Conservation (phyloP, 208 protist genomes). For the Acanthamoeba quina region DNA sequence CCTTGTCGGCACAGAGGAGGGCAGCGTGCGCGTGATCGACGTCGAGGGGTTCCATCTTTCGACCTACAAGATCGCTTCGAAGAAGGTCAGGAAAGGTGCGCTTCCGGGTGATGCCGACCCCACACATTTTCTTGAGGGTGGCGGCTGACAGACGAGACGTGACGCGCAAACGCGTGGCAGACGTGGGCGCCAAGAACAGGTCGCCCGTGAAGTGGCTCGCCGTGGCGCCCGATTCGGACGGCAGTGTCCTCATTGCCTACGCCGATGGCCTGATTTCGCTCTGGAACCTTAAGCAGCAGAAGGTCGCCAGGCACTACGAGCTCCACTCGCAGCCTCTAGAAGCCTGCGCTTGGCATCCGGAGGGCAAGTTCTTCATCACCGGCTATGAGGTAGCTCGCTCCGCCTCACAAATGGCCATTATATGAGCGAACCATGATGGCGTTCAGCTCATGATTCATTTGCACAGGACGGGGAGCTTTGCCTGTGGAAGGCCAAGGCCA, state of each 20-base stretch:
- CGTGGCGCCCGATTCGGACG: constrained; percentile 16
- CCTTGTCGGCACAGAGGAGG: constrained; percentile 19
- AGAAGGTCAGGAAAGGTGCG: constrained; percentile 15
- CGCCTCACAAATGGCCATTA: neutral
- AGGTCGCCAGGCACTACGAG: constrained; percentile 15
- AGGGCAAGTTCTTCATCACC: constrained; percentile 58
- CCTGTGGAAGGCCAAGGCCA: constrained; percentile 51
- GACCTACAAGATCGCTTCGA: constrained; percentile 46
- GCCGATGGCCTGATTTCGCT: constrained; percentile 43
- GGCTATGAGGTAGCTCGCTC: constrained; percentile 19
- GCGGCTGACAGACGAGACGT: neutral
- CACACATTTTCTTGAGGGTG: too few relatives aligned
- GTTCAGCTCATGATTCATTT: neutral
- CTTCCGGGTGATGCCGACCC: neutral
- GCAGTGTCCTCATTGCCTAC: constrained; percentile 38
- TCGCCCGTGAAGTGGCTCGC: constrained; percentile 53
- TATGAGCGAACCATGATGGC: neutral
- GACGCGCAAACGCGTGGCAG: neutral
- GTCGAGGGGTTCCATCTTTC: constrained; percentile 1
- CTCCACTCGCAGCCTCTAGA: constrained; percentile 41
- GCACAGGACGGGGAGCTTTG: constrained; percentile 36
- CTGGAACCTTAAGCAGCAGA: constrained; percentile 51
- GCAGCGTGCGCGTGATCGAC: constrained; percentile 34
- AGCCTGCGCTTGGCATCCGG: constrained; percentile 54
- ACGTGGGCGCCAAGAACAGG: constrained; percentile 32